Evolutionary conservation across 805 yeast genomes (phyloP).

Genomic region (Ascoidea rubescens): DNA sequence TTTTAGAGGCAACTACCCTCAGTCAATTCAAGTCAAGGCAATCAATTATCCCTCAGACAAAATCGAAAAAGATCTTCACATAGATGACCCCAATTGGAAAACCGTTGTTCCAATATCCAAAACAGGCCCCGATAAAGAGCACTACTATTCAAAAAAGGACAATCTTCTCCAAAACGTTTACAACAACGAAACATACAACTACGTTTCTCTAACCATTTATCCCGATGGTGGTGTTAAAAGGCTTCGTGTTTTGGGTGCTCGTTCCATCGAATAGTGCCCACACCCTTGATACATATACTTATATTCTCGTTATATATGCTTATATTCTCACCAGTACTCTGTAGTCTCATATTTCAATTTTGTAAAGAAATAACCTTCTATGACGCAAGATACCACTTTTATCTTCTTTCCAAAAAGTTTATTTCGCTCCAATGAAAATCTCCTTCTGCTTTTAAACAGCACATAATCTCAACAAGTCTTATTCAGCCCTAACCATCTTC

Average conservation of each 20-base stretch:
- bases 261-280: not conserved
- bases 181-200: constrained; percentile 31
- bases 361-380: too few relatives aligned
- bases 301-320: not conserved
- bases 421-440: too few relatives aligned
- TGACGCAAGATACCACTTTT: too few relatives aligned
- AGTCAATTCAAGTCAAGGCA: constrained; percentile 58
- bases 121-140: constrained; percentile 79
- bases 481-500: too few relatives aligned
- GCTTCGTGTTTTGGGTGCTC: constrained; percentile 63
- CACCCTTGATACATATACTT: not conserved
- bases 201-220: constrained; percentile 67
- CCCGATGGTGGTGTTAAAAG: constrained; percentile 98
- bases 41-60: constrained; percentile 18
- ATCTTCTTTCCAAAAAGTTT: too few relatives aligned
- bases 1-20: constrained; percentile 92
- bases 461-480: too few relatives aligned
- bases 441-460: too few relatives aligned
- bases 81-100: constrained; percentile 42
- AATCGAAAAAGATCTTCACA: constrained; percentile 22
- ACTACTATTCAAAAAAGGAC: constrained; percentile 28
- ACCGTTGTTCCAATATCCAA: constrained; percentile 50
- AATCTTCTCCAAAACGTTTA: constrained; percentile 13
- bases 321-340: too few relatives aligned
- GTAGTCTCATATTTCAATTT: too few relatives aligned